These are phyloP conservation scores for Colletotrichum falcatum DNA, from an alignment of 2,329 filamentous ascomycete genomes.

Conservation along the genomic window DNA sequence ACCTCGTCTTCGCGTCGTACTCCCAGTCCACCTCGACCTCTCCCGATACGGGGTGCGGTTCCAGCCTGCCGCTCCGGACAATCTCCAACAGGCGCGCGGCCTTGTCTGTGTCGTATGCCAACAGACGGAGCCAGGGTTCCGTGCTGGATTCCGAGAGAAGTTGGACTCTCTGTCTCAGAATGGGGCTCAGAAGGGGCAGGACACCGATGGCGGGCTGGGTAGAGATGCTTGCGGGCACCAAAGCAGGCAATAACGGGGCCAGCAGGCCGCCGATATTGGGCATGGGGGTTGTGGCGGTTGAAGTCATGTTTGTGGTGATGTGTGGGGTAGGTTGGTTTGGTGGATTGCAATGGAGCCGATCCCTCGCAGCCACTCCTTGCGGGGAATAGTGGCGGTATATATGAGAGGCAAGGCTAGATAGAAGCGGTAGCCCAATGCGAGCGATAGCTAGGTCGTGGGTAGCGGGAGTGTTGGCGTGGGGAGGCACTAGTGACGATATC, in stretches of 20 bases:
- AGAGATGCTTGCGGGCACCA: conserved; percentile 70
- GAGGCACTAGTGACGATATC: conserved; percentile 32
- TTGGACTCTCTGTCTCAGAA: conserved; percentile 74
- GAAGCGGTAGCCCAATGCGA: conserved; percentile 16
- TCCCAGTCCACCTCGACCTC: conserved; percentile 82
- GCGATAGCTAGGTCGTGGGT: conserved; percentile 20
- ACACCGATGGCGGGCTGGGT: conserved; percentile 67
- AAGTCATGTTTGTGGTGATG: conserved; percentile 45
- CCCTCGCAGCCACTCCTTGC: conserved; percentile 4
- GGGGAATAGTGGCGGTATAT: conserved; percentile 15
- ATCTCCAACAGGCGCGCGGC: conserved; percentile 70
- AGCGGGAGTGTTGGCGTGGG: conserved; percentile 18
- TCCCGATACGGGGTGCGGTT: conserved; percentile 85
- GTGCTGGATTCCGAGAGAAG: conserved; percentile 69
- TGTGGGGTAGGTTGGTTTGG: background rate
- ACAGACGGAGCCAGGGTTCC: conserved; percentile 79
- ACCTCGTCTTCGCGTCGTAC: conserved; percentile 71
- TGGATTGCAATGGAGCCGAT: background rate
- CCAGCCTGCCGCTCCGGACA: conserved; percentile 72
- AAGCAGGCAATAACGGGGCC: conserved; percentile 68
- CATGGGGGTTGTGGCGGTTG: conserved; percentile 43
- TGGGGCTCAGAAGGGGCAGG: conserved; percentile 72
- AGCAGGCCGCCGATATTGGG: conserved; percentile 60
- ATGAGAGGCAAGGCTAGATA: conserved; percentile 17
- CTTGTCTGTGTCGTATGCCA: conserved; percentile 74